Conservation (phyloP, 352 stramenopile species). For the Globisporangium paroecandrum region DNA sequence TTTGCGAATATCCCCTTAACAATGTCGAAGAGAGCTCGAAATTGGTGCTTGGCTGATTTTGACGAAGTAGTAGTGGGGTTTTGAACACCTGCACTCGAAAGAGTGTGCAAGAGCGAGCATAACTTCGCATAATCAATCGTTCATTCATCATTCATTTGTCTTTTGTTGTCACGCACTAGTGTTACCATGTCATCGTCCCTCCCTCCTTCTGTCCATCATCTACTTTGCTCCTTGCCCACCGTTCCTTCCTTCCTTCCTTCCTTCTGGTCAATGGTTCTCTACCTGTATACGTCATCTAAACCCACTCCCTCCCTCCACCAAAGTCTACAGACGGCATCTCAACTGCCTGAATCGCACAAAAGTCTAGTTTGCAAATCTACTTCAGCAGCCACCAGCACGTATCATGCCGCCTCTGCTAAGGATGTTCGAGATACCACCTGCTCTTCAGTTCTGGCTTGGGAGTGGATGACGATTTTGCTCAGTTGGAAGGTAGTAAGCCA, state of each 20-base stretch:
- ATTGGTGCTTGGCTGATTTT: background rate
- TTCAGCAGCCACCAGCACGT: too few relatives aligned
- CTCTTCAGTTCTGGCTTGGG: too few relatives aligned
- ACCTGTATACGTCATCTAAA: too few relatives aligned
- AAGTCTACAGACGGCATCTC: too few relatives aligned
- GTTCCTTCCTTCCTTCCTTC: background rate
- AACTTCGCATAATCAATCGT: background rate
- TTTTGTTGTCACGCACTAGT: conserved; percentile 6
- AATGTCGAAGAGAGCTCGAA: background rate
- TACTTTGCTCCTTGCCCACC: background rate
- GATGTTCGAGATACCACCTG: too few relatives aligned
- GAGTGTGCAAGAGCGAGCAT: background rate
- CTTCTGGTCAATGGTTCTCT: background rate
- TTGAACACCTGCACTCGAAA: too few relatives aligned
- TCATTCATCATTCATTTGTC: conserved; percentile 7
- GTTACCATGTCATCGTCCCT: conserved; percentile 10
- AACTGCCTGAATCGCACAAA: too few relatives aligned
- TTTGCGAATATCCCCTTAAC: background rate
- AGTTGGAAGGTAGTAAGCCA: background rate
- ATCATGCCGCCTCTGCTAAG: too few relatives aligned
- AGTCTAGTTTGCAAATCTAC: too few relatives aligned
- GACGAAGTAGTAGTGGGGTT: too few relatives aligned
- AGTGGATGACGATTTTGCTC: background rate
- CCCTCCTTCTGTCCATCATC: background rate
- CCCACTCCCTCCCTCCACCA: too few relatives aligned